These are phyloP conservation scores for Aspergillus nidulans DNA, from an alignment of 495 filamentous ascomycete species.

Conservation along the genomic window DNA sequence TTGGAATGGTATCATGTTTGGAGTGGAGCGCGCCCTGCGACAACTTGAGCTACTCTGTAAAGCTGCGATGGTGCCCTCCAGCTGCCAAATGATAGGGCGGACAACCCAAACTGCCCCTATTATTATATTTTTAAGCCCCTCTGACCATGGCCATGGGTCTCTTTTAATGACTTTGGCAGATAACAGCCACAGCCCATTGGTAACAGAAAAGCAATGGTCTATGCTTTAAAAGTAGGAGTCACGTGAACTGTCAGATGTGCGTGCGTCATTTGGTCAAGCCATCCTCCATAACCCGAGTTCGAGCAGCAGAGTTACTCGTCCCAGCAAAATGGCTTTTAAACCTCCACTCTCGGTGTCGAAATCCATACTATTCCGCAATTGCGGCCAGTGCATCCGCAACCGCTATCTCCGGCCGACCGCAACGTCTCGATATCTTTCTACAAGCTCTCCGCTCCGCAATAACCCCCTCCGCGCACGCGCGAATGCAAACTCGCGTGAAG, in stretches of 20 bases:
- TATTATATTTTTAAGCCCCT: no score
- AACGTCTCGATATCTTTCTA: constrained; percentile 24
- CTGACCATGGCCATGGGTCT: not conserved
- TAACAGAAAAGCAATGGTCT: not conserved
- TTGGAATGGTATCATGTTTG: not conserved
- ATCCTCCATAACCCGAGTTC: not conserved
- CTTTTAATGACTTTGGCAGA: not conserved
- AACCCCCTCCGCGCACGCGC: constrained; percentile 27
- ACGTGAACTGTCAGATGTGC: not conserved
- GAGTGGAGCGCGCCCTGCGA: not conserved
- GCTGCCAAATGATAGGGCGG: no score
- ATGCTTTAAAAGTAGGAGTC: not conserved
- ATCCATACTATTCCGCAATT: constrained; percentile 29
- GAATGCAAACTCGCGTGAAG: constrained; percentile 10
- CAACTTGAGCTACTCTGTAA: no score
- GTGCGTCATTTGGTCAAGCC: not conserved
- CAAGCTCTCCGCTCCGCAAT: constrained; percentile 22
- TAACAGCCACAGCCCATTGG: not conserved
- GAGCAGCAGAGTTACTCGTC: not conserved
- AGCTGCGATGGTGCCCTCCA: no score
- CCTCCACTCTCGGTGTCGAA: constrained; percentile 13
- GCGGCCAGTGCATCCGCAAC: constrained; percentile 29
- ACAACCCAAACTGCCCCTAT: no score
- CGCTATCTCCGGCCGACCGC: constrained; percentile 18
- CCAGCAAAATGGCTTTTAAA: constrained; percentile 20